Conservation (phyloP, 73 alveolate species). For the Stentor coeruleus region DNA sequence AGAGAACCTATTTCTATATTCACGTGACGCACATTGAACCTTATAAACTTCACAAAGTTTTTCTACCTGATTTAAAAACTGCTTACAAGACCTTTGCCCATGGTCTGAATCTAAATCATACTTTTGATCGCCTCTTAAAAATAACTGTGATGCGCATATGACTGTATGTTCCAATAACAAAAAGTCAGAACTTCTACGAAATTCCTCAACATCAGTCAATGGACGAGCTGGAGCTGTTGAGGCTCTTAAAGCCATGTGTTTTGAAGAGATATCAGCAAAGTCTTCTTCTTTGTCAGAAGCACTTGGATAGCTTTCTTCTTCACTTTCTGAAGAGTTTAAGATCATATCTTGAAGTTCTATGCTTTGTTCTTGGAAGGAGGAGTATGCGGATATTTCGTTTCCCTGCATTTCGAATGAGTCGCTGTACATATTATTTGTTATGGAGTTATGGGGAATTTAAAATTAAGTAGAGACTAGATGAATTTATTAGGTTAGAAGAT, state of each 20-base stretch:
- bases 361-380: conserved; percentile 2
- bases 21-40: conserved; percentile 56
- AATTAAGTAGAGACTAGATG: no score
- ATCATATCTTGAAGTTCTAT: conserved; percentile 8
- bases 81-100: conserved; percentile 83
- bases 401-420: neutral
- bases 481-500: no score
- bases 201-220: conserved; percentile 83
- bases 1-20: conserved; percentile 83
- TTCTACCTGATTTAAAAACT: conserved; percentile 74
- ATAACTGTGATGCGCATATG: conserved; percentile 56
- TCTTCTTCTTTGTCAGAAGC: conserved; percentile 26
- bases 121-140: conserved; percentile 66
- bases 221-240: conserved; percentile 92
- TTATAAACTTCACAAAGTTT: conserved; percentile 58
- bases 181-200: conserved; percentile 54
- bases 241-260: conserved; percentile 42
- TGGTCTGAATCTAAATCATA: conserved; percentile 89
- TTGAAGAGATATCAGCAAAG: conserved; percentile 1
- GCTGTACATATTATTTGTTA: no score
- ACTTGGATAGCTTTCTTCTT: neutral
- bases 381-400: neutral
- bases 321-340: neutral
- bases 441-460: no score
- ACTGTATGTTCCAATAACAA: conserved; percentile 72